Percentiles rank a stretch among this genome's conserved stretches.
Conservation (phyloP, 2,329 filamentous ascomycete species). For the Magnaporthales sp. region DNA sequence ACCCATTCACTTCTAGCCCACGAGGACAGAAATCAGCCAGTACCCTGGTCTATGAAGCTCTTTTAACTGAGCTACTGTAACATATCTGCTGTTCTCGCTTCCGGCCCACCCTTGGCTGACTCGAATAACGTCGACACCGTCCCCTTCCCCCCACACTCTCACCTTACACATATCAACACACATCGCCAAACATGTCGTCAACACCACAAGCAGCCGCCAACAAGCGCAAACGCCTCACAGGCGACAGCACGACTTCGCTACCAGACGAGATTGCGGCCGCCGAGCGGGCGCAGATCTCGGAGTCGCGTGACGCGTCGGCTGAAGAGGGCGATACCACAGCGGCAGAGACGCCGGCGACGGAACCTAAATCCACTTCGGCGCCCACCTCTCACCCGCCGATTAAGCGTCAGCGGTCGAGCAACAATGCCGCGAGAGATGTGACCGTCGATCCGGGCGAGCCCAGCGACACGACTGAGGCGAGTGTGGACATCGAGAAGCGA, state of each 20-base stretch:
- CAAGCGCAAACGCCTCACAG: constrained; percentile 73
- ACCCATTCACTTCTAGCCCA: neutral
- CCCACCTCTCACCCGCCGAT: constrained; percentile 45
- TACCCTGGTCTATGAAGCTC: neutral
- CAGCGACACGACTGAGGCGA: constrained; percentile 60
- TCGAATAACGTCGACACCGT: neutral
- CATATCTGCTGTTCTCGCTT: neutral
- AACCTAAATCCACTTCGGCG: neutral
- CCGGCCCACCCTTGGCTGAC: neutral
- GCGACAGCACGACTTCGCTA: constrained; percentile 24
- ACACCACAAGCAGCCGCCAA: constrained; percentile 28
- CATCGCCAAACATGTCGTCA: constrained; percentile 40
- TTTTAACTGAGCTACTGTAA: neutral
- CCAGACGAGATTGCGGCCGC: constrained; percentile 26
- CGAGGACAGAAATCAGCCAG: neutral
- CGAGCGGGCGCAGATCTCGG: constrained; percentile 52
- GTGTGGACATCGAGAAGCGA: constrained; percentile 56
- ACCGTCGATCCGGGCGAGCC: constrained; percentile 56
- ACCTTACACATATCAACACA: neutral
- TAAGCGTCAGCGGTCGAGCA: constrained; percentile 61
- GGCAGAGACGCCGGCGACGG: constrained; percentile 36
- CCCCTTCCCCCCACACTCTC: neutral
- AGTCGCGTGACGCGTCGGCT: constrained; percentile 73
- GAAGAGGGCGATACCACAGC: constrained; percentile 73
- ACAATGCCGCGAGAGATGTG: constrained; percentile 35